Conservation (phyloP, 768 basidiomycete genomes). For the Termitomyces sp. region DNA sequence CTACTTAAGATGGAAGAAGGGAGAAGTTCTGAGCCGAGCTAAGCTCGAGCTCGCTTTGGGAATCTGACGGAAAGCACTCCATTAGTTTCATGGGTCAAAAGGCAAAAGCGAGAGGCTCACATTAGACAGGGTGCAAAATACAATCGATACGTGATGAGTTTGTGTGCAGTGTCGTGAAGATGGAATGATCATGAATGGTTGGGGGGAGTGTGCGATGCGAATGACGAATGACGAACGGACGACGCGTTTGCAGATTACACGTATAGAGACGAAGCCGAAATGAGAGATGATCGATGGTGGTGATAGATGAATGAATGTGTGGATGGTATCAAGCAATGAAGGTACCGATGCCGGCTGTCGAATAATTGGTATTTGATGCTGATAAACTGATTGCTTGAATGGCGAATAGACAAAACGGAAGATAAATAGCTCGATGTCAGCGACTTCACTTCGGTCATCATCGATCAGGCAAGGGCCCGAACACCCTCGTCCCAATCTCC, state of each 20-base stretch:
- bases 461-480: slow-evolving; percentile 17
- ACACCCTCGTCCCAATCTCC: slow-evolving; percentile 59
- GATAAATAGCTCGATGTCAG: background rate
- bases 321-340: slow-evolving; percentile 5
- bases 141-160: background rate
- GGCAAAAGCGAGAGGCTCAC: background rate
- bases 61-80: no score
- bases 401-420: background rate
- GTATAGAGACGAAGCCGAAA: background rate
- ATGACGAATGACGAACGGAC: background rate
- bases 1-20: background rate
- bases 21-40: background rate
- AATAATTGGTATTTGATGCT: background rate
- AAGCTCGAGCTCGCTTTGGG: background rate
- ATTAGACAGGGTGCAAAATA: background rate
- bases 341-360: background rate
- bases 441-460: background rate
- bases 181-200: background rate
- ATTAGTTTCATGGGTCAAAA: no score
- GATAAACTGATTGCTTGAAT: background rate
- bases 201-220: background rate
- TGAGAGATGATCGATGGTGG: no score
- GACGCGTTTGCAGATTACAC: background rate
- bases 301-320: background rate
- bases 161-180: background rate